A percentile compares a stretch with the other conserved stretches of the same genome.
These are phyloP conservation scores for Kickxella alabastrina DNA, from an alignment of 192 early-diverging fungal species.

Conservation along the genomic window DNA sequence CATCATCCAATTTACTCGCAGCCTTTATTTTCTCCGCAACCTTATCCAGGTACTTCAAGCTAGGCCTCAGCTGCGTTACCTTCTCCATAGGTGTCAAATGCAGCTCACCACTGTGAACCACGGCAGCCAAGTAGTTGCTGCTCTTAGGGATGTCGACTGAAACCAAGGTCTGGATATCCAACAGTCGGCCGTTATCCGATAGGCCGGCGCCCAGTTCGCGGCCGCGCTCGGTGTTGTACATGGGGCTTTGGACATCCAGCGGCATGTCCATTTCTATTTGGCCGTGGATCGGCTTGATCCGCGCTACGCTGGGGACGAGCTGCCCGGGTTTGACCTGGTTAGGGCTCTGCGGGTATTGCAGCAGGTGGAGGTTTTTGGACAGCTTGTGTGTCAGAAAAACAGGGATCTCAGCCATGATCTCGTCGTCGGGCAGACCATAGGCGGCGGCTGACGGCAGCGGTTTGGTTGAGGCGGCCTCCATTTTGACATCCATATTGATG, in stretches of 20 bases:
- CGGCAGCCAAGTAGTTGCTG: constrained; percentile 81
- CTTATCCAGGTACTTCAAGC: constrained; percentile 85
- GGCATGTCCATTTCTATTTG: constrained; percentile 83
- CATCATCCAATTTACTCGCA: constrained; percentile 64
- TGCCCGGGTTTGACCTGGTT: constrained; percentile 46
- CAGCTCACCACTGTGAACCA: constrained; percentile 74
- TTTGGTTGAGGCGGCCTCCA: background rate
- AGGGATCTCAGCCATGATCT: constrained; percentile 70
- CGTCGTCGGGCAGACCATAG: constrained; percentile 56
- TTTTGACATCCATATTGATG: constrained; percentile 2
- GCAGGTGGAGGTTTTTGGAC: constrained; percentile 65
- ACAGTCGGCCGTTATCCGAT: constrained; percentile 64
- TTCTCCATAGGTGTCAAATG: constrained; percentile 78
- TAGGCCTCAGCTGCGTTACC: constrained; percentile 80
- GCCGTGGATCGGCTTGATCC: constrained; percentile 80
- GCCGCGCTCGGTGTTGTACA: constrained; percentile 77
- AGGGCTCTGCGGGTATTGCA: constrained; percentile 75
- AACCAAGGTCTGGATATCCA: constrained; percentile 78
- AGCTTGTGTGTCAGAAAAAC: constrained; percentile 74
- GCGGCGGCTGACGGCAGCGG: constrained; percentile 15
- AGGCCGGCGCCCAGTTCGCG: constrained; percentile 71
- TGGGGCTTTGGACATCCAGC: constrained; percentile 62
- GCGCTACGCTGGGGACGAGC: constrained; percentile 56
- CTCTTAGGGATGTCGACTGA: constrained; percentile 74
- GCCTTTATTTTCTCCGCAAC: constrained; percentile 74